phyloP scores from a whole-genome alignment of 805 yeast species.

The Starmerella asiatica region DNA sequence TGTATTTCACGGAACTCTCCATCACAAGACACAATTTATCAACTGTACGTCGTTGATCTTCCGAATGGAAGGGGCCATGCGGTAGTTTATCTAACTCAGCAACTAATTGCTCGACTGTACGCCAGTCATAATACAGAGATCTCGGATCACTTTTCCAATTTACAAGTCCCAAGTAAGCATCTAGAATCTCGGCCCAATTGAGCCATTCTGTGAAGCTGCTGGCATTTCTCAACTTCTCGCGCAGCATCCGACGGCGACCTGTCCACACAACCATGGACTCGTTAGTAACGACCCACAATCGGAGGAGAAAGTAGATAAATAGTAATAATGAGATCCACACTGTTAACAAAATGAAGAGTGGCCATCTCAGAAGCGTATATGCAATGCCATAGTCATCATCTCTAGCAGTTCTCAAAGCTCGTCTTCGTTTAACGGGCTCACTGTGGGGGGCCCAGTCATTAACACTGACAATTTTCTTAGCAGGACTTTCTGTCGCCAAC shows the following conservation, averaged over 20 bases:
- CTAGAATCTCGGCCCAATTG: slow-evolving; percentile 43
- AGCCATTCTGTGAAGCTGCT: slow-evolving; percentile 49
- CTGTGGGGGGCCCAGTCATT: slow-evolving; percentile 19
- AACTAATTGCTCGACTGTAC: slow-evolving; percentile 40
- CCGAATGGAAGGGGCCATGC: slow-evolving; percentile 19
- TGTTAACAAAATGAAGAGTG: slow-evolving; percentile 40
- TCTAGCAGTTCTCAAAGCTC: slow-evolving; percentile 6
- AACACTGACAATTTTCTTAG: slow-evolving; percentile 20
- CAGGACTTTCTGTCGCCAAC: slow-evolving; percentile 11
- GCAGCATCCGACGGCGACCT: slow-evolving; percentile 39
- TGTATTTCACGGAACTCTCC: slow-evolving; percentile 54
- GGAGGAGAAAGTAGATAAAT: slow-evolving; percentile 36
- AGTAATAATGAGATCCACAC: slow-evolving; percentile 44
- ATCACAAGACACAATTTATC: slow-evolving; percentile 42
- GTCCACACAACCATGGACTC: slow-evolving; percentile 50
- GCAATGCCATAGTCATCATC: slow-evolving; percentile 28
- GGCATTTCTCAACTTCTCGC: slow-evolving; percentile 39
- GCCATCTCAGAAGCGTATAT: slow-evolving; percentile 48
- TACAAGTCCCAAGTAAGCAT: slow-evolving; percentile 43
- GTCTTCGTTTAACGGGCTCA: slow-evolving; percentile 3
- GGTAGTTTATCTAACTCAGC: slow-evolving; percentile 29
- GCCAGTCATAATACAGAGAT: slow-evolving; percentile 57
- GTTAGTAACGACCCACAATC: slow-evolving; percentile 49
- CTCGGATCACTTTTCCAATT: slow-evolving; percentile 50
- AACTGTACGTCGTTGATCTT: slow-evolving; percentile 16